Conservation (phyloP, 148 eudicot genomes). For the Heliamphora exappendiculata region DNA sequence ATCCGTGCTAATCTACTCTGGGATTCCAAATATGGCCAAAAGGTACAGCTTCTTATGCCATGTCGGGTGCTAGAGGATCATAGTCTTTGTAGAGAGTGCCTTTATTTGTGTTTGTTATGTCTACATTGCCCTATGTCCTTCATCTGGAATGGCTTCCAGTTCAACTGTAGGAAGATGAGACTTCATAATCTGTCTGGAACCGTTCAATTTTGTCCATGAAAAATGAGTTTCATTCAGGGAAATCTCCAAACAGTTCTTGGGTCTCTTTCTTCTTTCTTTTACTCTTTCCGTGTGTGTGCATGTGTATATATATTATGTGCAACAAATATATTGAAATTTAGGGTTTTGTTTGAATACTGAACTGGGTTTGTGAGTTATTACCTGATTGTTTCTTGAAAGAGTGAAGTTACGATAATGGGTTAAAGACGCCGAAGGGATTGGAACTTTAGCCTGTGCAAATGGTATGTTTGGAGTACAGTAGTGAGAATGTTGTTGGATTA, state of each 20-base stretch:
- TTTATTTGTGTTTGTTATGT: too few species aligned
- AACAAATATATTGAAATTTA: background rate
- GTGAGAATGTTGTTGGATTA: background rate
- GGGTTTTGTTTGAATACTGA: background rate
- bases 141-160: background rate
- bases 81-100: too few species aligned
- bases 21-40: too few species aligned
- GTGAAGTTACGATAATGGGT: background rate
- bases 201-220: constrained; percentile 22
- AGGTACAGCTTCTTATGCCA: too few species aligned
- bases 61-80: too few species aligned
- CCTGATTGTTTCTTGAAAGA: background rate
- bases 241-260: constrained; percentile 21
- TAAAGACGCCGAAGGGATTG: background rate
- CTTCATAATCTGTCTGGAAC: constrained; percentile 27
- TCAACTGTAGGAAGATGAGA: constrained; percentile 22
- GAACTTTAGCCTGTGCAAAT: background rate
- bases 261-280: constrained; percentile 23
- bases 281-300: background rate
- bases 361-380: background rate
- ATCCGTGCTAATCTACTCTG: too few species aligned
- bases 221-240: constrained; percentile 20
- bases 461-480: background rate
- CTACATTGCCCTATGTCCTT: too few species aligned
- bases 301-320: background rate